Evolutionary conservation across 2,329 filamentous ascomycete genomes (phyloP), one percentile per base, ranked within the genome.

Genomic region (Pleomassaria siparia): DNA sequence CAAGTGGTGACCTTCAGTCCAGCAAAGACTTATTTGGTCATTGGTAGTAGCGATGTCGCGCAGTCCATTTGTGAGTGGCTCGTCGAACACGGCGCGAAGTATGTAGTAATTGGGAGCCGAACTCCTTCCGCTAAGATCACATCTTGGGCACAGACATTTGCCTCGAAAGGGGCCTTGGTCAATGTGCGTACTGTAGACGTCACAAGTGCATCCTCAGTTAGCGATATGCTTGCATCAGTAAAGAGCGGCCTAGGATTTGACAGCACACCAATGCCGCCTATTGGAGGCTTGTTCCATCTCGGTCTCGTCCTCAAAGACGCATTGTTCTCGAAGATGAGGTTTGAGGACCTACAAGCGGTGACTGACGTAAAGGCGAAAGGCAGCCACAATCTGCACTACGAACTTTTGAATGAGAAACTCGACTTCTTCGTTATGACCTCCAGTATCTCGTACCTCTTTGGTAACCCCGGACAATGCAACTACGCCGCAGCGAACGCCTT

Each of bases 81-180:
- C 56, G 43, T 61, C 1, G 16, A 36, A 9, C 32, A 53, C 37
- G 59, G 58, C 2, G 60, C 58, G 3, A 47, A 55, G 35, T 18
- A 53, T 25, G 24, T 63, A 2, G 46, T 55, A 4, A 18, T 79
- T 4, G 67, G 72, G 0, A 76, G 73, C 35, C 69, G 76, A 1
- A 66, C 60, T 7, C 70, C 73, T 8, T 56, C 66, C 10, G 45
- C 73, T n/a, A 15, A 15, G 9, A 8, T 33, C 30, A 33, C 8
- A 15, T 8, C n/a, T 15, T 33, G 30, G 30, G 30, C 30, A 10
- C 9, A 33, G 9, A 33, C 8, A 8, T 15, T 11, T 11, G 30
- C 30, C 15, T 33, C n/a, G n/a, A 15, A 44, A 3, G 52, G 53
- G 4, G 56, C 50, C 4, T 44, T 20, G 2, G 24, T 58, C 8